Percentiles rank a stretch among this genome's conserved stretches.
Conservation (phyloP, 441 rosid genomes). For the Corymbia calophylla region DNA sequence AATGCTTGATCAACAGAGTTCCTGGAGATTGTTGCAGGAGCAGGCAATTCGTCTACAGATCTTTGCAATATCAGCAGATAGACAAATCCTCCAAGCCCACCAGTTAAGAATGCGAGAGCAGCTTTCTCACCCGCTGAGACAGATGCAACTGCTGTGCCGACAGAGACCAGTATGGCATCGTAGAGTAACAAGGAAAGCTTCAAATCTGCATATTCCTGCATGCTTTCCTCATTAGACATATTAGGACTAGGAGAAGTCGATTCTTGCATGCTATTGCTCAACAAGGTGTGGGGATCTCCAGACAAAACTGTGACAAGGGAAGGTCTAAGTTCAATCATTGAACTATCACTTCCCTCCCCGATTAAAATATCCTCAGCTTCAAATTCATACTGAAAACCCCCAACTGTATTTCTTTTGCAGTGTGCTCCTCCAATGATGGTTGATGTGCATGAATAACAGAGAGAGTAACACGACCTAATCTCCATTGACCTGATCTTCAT, state of each 20-base stretch:
- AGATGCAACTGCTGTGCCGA: conserved; percentile 36
- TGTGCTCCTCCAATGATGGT: conserved; percentile 13
- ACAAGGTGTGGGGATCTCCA: conserved; percentile 21
- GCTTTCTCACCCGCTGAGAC: conserved; percentile 37
- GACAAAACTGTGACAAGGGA: conserved; percentile 25
- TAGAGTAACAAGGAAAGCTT: conserved; percentile 70
- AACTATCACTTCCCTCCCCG: conserved; percentile 51
- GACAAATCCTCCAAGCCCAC: conserved; percentile 63
- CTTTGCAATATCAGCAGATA: conserved; percentile 63
- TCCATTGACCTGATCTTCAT: conserved; percentile 80
- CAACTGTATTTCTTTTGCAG: conserved; percentile 6
- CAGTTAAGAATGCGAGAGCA: conserved; percentile 58
- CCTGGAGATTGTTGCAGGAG: conserved; percentile 25
- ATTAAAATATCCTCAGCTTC: conserved; percentile 54
- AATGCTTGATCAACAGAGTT: conserved; percentile 7
- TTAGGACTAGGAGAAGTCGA: conserved; percentile 12
- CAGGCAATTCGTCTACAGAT: conserved; percentile 60
- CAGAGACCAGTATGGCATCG: conserved; percentile 43
- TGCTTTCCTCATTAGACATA: conserved; percentile 57
- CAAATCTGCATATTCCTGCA: conserved; percentile 76
- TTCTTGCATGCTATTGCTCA: conserved; percentile 12
- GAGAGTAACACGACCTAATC: conserved; percentile 49
- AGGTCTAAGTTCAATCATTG: conserved; percentile 75
- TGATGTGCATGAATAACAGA: conserved; percentile 23
- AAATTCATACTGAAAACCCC: conserved; percentile 47